A percentile compares a stretch with the other conserved stretches of the same genome.
Evolutionary conservation across 2,329 filamentous ascomycete species (phyloP).

Genomic region (Catunica adiposa): DNA sequence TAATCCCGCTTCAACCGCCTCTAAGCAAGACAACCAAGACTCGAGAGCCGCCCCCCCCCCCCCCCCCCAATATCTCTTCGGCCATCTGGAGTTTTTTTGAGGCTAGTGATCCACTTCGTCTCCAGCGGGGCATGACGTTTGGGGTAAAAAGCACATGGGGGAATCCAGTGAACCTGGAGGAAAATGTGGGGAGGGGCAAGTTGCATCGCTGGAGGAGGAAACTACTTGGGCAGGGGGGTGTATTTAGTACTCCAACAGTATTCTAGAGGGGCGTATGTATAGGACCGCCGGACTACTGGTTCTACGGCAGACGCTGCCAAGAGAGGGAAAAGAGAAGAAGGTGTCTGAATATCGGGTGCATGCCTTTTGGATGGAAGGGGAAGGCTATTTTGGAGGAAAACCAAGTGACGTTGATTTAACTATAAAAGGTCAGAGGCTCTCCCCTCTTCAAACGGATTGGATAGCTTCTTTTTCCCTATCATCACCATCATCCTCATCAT

Average conservation of each 20-base stretch:
- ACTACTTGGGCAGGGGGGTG: not conserved
- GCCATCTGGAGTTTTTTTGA: constrained; percentile 2
- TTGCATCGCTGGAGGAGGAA: not conserved
- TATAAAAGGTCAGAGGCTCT: constrained; percentile 8
- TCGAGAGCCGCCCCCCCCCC: not conserved
- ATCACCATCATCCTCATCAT: not conserved
- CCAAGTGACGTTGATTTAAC: not conserved
- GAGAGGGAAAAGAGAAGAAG: not conserved
- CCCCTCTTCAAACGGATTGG: not conserved
- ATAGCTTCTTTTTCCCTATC: not conserved
- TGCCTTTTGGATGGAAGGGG: not conserved
- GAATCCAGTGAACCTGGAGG: not conserved
- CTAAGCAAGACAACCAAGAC: not conserved
- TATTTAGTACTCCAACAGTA: not conserved
- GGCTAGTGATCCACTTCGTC: not conserved
- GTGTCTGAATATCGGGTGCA: not conserved
- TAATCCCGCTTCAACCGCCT: not conserved
- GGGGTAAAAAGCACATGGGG: constrained; percentile 3
- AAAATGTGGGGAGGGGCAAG: not conserved
- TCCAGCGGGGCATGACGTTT: not conserved
- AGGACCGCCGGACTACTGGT: not conserved
- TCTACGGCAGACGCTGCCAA: not conserved
- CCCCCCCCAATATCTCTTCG: not conserved
- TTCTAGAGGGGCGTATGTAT: not conserved
- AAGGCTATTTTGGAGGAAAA: not conserved